Conservation (phyloP, 306 rosid genomes). For the Oemleria cerasiformis region DNA sequence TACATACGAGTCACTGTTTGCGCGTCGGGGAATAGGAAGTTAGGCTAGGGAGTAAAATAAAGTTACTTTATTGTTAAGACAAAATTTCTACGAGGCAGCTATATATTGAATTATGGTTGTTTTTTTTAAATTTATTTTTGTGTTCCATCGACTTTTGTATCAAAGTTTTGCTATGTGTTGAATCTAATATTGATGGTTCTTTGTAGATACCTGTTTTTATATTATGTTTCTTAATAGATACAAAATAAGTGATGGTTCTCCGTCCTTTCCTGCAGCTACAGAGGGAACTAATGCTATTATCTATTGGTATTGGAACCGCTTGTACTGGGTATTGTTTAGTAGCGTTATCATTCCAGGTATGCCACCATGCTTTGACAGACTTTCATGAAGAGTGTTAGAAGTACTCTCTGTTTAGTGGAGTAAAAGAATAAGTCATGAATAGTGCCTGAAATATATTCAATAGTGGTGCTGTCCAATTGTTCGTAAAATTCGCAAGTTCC, state of each 20-base stretch:
- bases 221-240: background rate
- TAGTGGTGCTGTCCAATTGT: slow-evolving; percentile 7
- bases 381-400: background rate
- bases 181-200: background rate
- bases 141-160: background rate
- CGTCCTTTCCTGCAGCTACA: slow-evolving; percentile 56
- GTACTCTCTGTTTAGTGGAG: slow-evolving; percentile 18
- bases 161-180: background rate
- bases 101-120: background rate
- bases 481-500: slow-evolving; percentile 12
- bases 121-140: background rate
- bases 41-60: background rate
- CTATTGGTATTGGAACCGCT: slow-evolving; percentile 76
- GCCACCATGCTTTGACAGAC: background rate
- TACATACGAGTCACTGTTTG: background rate
- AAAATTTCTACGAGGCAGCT: background rate
- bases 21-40: background rate
- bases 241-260: slow-evolving; percentile 21
- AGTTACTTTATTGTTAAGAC: background rate
- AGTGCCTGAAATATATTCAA: background rate
- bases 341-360: slow-evolving; percentile 79
- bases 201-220: no score
- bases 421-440: background rate
- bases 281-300: slow-evolving; percentile 76
- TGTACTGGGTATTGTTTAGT: slow-evolving; percentile 80